These are phyloP conservation scores for Didymella arachidicola DNA, from an alignment of 2,329 filamentous ascomycete genomes.

Conservation along the genomic window DNA sequence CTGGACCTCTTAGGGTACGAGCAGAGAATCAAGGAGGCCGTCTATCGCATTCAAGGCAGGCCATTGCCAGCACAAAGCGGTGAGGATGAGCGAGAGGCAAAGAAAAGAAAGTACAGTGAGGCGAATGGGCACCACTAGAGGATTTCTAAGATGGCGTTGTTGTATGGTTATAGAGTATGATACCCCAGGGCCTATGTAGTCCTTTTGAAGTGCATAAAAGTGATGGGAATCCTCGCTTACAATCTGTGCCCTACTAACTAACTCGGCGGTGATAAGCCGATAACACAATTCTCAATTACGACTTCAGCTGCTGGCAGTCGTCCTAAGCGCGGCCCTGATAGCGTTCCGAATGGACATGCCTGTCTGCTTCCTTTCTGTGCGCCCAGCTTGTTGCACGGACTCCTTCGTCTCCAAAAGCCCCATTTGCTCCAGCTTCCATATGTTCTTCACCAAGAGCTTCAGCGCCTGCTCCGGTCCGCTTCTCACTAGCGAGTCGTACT, in stretches of 20 bases:
- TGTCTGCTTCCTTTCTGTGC: neutral
- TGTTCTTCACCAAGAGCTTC: conserved; percentile 26
- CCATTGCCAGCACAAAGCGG: conserved; percentile 42
- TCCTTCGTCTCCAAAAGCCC: neutral
- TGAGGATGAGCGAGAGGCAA: conserved; percentile 35
- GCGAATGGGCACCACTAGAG: conserved; percentile 25
- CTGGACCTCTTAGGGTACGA: conserved; percentile 77
- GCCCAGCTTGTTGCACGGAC: neutral
- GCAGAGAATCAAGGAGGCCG: conserved; percentile 76
- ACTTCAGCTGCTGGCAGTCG: neutral
- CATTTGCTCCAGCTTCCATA: conserved; percentile 22
- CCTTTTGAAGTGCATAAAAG: neutral
- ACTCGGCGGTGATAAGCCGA: neutral
- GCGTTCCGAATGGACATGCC: neutral
- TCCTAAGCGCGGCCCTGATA: neutral
- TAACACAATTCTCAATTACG: neutral
- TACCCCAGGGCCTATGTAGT: neutral
- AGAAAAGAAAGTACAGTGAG: conserved; percentile 48
- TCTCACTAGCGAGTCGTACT: conserved; percentile 25
- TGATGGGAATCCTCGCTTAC: neutral
- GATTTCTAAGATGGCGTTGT: neutral
- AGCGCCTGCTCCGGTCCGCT: conserved; percentile 25
- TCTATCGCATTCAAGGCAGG: conserved; percentile 68
- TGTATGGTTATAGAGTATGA: neutral
- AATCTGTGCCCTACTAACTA: neutral